Evolutionary conservation across 1,284 basidiomycete genomes (phyloP).

Genomic region (Irpex sp.): DNA sequence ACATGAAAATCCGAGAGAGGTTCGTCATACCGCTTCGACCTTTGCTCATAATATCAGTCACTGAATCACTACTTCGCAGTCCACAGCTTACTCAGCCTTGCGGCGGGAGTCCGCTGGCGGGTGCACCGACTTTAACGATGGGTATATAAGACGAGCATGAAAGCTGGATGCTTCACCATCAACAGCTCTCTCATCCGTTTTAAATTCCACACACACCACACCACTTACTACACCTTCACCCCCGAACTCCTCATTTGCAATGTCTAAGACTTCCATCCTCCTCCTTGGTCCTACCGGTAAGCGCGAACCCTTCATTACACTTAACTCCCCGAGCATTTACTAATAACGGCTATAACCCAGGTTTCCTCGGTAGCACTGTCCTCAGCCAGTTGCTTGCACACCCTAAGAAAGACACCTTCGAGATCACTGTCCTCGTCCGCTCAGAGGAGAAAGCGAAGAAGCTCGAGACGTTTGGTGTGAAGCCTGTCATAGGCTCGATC

Average conservation of each 20-base stretch:
- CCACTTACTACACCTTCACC: too few relatives aligned
- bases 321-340: background rate
- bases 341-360: constrained; percentile 5
- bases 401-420: too few relatives aligned
- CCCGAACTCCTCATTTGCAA: background rate
- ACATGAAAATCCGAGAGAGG: background rate
- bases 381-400: background rate
- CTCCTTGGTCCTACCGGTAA: background rate
- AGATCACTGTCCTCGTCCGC: too few relatives aligned
- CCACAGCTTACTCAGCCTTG: background rate
- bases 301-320: too few relatives aligned
- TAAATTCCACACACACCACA: background rate
- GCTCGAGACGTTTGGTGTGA: too few relatives aligned
- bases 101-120: background rate
- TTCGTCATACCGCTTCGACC: background rate
- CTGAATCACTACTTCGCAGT: background rate
- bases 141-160: background rate
- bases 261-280: background rate
- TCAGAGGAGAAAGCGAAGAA: too few relatives aligned
- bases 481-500: too few relatives aligned
- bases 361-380: constrained; percentile 23
- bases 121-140: background rate
- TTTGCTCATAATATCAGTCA: background rate
- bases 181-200: background rate
- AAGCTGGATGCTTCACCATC: background rate